Conservation (phyloP, 1,139 yeast genomes). For the Insectozyma bohioensis region DNA sequence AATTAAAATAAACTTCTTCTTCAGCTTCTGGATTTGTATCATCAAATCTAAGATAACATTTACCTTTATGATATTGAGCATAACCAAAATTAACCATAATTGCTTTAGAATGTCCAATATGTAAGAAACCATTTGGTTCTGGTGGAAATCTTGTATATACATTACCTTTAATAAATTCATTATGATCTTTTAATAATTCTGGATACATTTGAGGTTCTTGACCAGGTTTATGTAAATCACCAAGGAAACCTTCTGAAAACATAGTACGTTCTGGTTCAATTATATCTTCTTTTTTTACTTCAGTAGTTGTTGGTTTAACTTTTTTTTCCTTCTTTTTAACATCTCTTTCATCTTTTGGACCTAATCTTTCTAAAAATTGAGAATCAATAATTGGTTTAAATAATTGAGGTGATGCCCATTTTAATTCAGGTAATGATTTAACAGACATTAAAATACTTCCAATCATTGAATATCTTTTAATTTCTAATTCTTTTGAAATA, state of each 20-base stretch:
- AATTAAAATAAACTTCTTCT: conserved; percentile 84
- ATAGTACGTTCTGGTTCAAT: conserved; percentile 60
- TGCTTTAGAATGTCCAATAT: conserved; percentile 97
- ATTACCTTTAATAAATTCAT: conserved; percentile 72
- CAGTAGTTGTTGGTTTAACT: conserved; percentile 27
- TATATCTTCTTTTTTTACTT: conserved; percentile 22
- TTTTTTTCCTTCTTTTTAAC: conserved; percentile 76
- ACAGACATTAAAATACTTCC: conserved; percentile 77
- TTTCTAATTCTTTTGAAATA: conserved; percentile 57
- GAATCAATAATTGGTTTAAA: conserved; percentile 87
- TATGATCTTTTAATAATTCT: conserved; percentile 77
- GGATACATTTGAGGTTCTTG: conserved; percentile 90
- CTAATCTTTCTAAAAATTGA: conserved; percentile 65
- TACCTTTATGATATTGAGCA: conserved; percentile 82
- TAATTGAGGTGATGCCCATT: conserved; percentile 88
- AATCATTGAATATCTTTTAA: conserved; percentile 74
- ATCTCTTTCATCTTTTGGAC: conserved; percentile 97
- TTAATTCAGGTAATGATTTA: conserved; percentile 69
- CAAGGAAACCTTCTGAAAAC: conserved; percentile 95
- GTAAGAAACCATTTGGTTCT: conserved; percentile 95
- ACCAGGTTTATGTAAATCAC: conserved; percentile 93
- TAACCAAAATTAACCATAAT: conserved; percentile 95
- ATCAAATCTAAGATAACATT: conserved; percentile 89
- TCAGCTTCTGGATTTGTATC: conserved; percentile 99
- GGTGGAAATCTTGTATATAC: conserved; percentile 97